Conservation (phyloP, 176 grass and related monocot species). For the Otatea glauca region DNA sequence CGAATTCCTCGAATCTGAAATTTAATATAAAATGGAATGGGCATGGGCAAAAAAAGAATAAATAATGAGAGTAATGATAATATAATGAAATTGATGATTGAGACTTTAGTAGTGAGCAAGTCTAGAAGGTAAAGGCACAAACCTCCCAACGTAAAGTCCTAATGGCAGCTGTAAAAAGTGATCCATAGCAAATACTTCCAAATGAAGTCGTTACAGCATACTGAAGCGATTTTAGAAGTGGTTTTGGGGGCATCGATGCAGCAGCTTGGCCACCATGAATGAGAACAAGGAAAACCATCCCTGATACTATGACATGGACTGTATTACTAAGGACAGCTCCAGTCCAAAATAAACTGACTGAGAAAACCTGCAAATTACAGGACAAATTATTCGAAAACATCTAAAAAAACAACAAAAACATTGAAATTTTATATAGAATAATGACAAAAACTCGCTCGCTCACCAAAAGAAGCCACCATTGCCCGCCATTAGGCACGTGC, state of each 20-base stretch:
- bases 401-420: constrained; percentile 5
- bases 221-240: constrained; percentile 73
- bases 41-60: not conserved
- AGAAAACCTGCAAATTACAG: constrained; percentile 72
- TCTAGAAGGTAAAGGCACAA: constrained; percentile 40
- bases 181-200: constrained; percentile 99
- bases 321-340: constrained; percentile 96
- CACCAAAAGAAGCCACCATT: constrained; percentile 99
- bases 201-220: constrained; percentile 91
- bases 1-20: constrained; percentile 88
- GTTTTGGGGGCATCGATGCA: constrained; percentile 85
- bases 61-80: not conserved
- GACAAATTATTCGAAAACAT: constrained; percentile 23
- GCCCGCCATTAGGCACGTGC: constrained; percentile 71
- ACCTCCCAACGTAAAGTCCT: constrained; percentile 97
- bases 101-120: not conserved
- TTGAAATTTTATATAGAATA: constrained; percentile 31
- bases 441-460: constrained; percentile 80
- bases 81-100: not conserved
- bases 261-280: constrained; percentile 76
- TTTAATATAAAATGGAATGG: constrained; percentile 19
- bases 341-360: constrained; percentile 97
- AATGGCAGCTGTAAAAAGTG: constrained; percentile 96
- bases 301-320: constrained; percentile 95
- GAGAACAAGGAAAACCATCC: constrained; percentile 97